Evolutionary conservation across 305 asterid genomes (phyloP).

Genomic region (Solanum aculeatissimum): DNA sequence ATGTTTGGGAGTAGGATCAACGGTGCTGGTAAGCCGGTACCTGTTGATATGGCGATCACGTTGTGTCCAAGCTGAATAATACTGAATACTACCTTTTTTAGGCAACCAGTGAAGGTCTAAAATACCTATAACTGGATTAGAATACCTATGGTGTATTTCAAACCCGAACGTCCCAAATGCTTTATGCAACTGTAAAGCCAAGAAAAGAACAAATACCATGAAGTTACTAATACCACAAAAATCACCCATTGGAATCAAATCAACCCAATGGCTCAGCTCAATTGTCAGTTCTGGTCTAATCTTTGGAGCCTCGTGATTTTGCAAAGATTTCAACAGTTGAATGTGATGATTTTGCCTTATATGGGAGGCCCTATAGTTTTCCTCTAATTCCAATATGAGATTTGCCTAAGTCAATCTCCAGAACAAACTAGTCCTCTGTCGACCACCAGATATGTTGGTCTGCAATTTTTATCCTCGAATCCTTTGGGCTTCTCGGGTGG

Average conservation of each 20-base stretch:
- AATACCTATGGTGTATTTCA: constrained; percentile 66
- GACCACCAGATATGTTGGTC: neutral
- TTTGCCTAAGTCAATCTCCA: neutral
- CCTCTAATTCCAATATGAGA: neutral
- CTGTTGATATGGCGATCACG: constrained; percentile 50
- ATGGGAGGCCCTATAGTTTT: neutral
- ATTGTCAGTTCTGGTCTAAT: neutral
- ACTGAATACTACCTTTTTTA: constrained; percentile 51
- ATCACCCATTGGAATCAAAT: neutral
- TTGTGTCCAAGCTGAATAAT: constrained; percentile 72
- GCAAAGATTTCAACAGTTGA: neutral
- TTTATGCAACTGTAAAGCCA: constrained; percentile 10
- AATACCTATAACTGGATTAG: constrained; percentile 42
- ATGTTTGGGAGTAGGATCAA: constrained; percentile 8
- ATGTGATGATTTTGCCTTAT: neutral
- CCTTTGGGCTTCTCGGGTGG: neutral
- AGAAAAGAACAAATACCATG: neutral
- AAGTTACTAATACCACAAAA: neutral
- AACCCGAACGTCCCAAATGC: constrained; percentile 47
- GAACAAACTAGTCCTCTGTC: neutral
- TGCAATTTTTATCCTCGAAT: neutral
- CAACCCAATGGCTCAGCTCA: neutral
- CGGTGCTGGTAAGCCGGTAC: constrained; percentile 45
- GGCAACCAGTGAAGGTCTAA: constrained; percentile 55
- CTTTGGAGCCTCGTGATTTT: neutral